A percentile compares a stretch with the other conserved stretches of the same genome.
Conservation (phyloP, 306 rosid genomes). For the Ormosia semicastrata region DNA sequence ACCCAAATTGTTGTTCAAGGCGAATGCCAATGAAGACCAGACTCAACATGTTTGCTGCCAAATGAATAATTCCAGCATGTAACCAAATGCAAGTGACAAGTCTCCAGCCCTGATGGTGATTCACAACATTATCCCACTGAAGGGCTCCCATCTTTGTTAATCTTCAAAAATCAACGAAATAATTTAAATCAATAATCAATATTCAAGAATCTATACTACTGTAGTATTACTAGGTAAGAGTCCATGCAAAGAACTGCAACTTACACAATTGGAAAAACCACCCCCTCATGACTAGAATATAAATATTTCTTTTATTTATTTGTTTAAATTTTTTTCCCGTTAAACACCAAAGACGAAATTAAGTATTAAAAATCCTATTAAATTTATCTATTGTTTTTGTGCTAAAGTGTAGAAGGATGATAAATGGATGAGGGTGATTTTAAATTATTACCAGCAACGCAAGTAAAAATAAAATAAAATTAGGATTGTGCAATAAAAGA, state of each 20-base stretch:
- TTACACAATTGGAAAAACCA: background rate
- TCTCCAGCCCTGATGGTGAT: constrained; percentile 78
- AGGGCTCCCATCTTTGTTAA: constrained; percentile 83
- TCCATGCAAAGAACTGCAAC: background rate
- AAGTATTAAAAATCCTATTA: background rate
- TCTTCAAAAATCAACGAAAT: constrained; percentile 37
- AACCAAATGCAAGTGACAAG: constrained; percentile 86
- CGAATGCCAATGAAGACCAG: constrained; percentile 83
- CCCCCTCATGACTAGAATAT: background rate
- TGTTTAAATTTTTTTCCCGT: background rate
- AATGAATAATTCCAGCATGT: constrained; percentile 85
- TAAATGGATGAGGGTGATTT: background rate
- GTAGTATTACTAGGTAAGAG: background rate
- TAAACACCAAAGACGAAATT: background rate
- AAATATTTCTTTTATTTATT: background rate
- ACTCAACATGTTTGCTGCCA: constrained; percentile 76
- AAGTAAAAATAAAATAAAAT: background rate
- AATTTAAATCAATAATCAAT: background rate
- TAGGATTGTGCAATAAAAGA: background rate
- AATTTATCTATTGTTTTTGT: background rate
- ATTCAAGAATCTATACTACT: background rate
- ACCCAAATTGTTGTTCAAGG: constrained; percentile 88
- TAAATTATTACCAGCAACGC: background rate
- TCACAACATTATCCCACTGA: constrained; percentile 53
- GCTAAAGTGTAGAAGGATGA: background rate